phyloP scores from a whole-genome alignment of 1,284 basidiomycete species.

The Trichosporon asahii region DNA sequence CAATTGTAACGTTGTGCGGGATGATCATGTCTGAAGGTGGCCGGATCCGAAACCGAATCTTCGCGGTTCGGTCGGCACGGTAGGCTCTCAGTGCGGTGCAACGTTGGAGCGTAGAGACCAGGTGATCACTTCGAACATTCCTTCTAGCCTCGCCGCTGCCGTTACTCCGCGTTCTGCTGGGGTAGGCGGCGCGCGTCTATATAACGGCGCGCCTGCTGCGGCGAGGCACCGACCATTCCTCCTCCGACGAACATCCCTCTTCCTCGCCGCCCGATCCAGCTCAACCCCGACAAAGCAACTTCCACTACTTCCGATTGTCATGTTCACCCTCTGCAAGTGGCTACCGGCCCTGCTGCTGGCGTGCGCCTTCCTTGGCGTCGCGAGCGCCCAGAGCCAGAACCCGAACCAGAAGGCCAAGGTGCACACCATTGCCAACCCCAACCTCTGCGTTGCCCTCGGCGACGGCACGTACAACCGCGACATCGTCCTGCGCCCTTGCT shows the following conservation, averaged over 20 bases:
- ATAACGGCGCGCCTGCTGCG: neutral
- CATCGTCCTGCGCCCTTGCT: neutral
- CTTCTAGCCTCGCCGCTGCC: neutral
- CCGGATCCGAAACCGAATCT: neutral
- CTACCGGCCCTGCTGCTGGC: neutral
- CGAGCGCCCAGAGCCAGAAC: neutral
- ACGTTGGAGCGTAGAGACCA: neutral
- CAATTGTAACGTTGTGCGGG: neutral
- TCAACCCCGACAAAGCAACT: neutral
- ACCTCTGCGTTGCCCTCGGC: neutral
- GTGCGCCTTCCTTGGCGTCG: neutral
- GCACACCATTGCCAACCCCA: neutral
- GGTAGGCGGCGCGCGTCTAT: neutral
- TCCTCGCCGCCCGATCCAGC: neutral
- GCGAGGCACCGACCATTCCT: neutral
- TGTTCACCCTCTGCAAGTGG: neutral
- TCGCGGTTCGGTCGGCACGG: neutral
- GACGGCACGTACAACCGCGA: neutral
- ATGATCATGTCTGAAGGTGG: neutral
- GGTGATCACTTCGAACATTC: neutral
- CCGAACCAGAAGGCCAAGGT: neutral
- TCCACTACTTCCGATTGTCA: neutral
- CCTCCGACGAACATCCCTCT: neutral
- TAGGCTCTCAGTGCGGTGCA: neutral
- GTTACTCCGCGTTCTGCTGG: neutral